These are phyloP conservation scores for Hirsutella minnesotensis DNA, from an alignment of 2,329 filamentous ascomycete species.

Conservation along the genomic window DNA sequence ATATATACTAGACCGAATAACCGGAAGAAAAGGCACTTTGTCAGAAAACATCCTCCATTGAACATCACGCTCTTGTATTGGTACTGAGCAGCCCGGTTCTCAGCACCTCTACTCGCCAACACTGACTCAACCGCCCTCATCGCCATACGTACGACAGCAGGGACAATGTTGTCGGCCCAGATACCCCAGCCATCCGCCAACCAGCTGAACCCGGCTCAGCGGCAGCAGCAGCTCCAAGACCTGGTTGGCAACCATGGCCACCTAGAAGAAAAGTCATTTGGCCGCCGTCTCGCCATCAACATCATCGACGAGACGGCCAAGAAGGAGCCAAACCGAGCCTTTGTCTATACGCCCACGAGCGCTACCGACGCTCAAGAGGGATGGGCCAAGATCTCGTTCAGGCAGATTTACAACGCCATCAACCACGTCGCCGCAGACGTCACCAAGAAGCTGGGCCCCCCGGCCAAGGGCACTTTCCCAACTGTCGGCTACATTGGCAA, in stretches of 20 bases:
- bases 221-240: background rate
- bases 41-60: no score
- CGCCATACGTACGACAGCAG: background rate
- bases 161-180: background rate
- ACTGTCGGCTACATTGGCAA: conserved; percentile 22
- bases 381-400: conserved; percentile 16
- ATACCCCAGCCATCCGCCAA: background rate
- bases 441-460: conserved; percentile 21
- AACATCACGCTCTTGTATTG: no score
- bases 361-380: conserved; percentile 12
- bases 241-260: background rate
- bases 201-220: background rate
- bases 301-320: conserved; percentile 12
- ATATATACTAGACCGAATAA: no score
- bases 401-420: conserved; percentile 15
- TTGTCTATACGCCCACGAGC: conserved; percentile 23
- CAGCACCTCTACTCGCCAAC: no score
- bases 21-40: no score
- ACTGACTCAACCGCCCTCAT: background rate
- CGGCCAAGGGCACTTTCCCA: conserved; percentile 14
- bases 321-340: conserved; percentile 17
- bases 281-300: conserved; percentile 7
- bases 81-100: no score
- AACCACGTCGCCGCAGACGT: conserved; percentile 19
- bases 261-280: background rate